These are phyloP conservation scores for Hygrophorus russula DNA, from an alignment of 768 basidiomycete genomes.

Conservation along the genomic window DNA sequence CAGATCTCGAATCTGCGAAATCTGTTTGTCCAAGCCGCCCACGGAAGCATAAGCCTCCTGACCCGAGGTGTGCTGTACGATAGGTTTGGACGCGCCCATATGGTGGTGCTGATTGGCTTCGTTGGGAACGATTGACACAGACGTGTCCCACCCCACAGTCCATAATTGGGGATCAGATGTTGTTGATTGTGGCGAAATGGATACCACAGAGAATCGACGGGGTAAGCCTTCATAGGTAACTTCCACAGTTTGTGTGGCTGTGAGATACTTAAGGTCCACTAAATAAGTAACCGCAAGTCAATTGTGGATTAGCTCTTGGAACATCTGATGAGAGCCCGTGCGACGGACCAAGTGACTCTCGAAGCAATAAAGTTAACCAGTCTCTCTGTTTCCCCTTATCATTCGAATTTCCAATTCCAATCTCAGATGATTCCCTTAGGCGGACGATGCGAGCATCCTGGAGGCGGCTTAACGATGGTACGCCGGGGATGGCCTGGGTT, in stretches of 20 bases:
- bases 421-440: conserved; percentile 34
- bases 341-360: conserved; percentile 55
- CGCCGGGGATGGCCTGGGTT: conserved; percentile 26
- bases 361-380: conserved; percentile 58
- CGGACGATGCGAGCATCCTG: conserved; percentile 42
- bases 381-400: conserved; percentile 32
- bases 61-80: conserved; percentile 5
- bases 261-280: conserved; percentile 71
- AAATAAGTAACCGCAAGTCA: conserved; percentile 6
- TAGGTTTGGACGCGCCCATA: conserved; percentile 24
- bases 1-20: conserved; percentile 73
- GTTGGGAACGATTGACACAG: conserved; percentile 31
- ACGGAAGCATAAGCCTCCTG: conserved; percentile 65
- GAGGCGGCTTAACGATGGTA: conserved; percentile 39
- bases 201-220: conserved; percentile 46
- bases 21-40: conserved; percentile 84
- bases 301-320: neutral
- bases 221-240: conserved; percentile 49
- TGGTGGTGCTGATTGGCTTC: conserved; percentile 8
- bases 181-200: conserved; percentile 24
- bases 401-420: conserved; percentile 10
- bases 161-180: conserved; percentile 32
- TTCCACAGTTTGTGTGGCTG: conserved; percentile 47
- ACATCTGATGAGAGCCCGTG: conserved; percentile 3
- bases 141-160: conserved; percentile 60